A percentile compares a stretch with the other conserved stretches of the same genome.
These are phyloP conservation scores for Larix kaempferi DNA, from an alignment of 75 land plant genomes.

Conservation along the genomic window DNA sequence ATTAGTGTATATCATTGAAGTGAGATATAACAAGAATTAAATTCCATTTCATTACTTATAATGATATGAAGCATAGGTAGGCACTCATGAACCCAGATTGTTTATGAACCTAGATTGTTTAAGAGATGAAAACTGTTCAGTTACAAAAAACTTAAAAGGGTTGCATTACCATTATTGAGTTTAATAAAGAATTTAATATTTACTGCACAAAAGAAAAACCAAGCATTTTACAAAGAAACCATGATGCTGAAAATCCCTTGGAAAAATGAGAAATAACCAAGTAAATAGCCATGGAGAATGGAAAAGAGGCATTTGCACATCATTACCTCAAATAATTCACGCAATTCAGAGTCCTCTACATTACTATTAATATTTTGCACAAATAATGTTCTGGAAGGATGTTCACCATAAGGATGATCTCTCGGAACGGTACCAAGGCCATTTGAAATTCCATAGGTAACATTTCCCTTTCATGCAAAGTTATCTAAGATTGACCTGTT, in stretches of 20 bases:
- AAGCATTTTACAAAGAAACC: background rate
- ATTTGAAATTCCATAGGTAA: slow-evolving; percentile 35
- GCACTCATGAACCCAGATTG: too few species aligned
- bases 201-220: background rate
- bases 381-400: slow-evolving; percentile 95
- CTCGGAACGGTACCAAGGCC: slow-evolving; percentile 65
- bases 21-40: background rate
- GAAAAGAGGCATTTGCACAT: background rate
- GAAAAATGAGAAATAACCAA: background rate
- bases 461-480: slow-evolving; percentile 29
- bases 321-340: slow-evolving; percentile 79
- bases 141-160: background rate
- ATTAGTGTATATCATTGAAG: background rate
- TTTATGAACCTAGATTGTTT: background rate
- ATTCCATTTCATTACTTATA: background rate
- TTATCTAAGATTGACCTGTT: slow-evolving; percentile 24
- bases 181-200: background rate
- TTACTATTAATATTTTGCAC: slow-evolving; percentile 93
- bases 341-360: slow-evolving; percentile 87
- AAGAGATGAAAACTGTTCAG: background rate
- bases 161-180: background rate
- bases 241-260: background rate
- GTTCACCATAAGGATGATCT: slow-evolving; percentile 94
- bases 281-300: background rate
- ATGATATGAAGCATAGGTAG: background rate